Percentiles rank a stretch among this genome's conserved stretches.
Evolutionary conservation across 352 stramenopile species (phyloP).

Genomic region (Phytopythium mirpurense): DNA sequence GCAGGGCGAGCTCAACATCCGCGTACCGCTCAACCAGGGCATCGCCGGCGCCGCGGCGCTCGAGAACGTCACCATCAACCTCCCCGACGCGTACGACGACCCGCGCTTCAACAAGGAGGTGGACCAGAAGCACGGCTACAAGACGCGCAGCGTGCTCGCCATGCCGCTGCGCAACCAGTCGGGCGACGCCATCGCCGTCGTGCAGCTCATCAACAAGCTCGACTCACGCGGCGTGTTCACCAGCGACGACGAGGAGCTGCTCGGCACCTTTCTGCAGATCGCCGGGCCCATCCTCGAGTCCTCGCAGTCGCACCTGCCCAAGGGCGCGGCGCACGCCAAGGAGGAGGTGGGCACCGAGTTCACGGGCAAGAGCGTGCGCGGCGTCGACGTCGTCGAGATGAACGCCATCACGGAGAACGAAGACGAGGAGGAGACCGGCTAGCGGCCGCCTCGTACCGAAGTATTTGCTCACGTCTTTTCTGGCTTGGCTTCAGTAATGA

Average conservation of each 20-base stretch:
- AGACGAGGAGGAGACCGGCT: conserved; percentile 41
- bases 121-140: conserved; percentile 85
- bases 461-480: too few species aligned
- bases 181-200: conserved; percentile 76
- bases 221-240: conserved; percentile 72
- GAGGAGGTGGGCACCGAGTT: conserved; percentile 56
- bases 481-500: background rate
- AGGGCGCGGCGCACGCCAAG: conserved; percentile 32
- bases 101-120: conserved; percentile 87
- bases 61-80: conserved; percentile 69
- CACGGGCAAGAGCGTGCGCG: conserved; percentile 36
- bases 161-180: conserved; percentile 81
- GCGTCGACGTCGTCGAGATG: conserved; percentile 61
- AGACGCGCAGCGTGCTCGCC: conserved; percentile 80
- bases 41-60: conserved; percentile 77
- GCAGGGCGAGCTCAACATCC: conserved; percentile 87
- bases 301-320: conserved; percentile 71
- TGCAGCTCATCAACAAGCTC: conserved; percentile 88
- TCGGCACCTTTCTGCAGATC: conserved; percentile 86
- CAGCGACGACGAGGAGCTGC: conserved; percentile 81
- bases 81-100: conserved; percentile 85
- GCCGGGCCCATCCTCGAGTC: conserved; percentile 84
- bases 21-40: conserved; percentile 79
- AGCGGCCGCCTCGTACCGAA: too few species aligned
- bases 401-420: conserved; percentile 81